Evolutionary conservation across 306 rosid genomes (phyloP), one percentile per base, ranked within the genome.

Genomic region (Cicer yamashitae): DNA sequence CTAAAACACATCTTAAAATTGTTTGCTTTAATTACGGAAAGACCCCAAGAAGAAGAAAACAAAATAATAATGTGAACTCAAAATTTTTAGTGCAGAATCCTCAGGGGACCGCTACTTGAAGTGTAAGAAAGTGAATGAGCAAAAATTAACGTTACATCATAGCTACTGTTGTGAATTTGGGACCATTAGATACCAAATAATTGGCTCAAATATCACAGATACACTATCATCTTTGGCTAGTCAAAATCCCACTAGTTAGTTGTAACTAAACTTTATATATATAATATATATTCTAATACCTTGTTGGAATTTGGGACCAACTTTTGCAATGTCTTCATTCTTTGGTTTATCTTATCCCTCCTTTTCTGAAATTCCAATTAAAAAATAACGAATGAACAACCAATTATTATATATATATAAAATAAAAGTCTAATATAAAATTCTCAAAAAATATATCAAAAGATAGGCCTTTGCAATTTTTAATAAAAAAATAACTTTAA

Each of bases 231-330:
- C 20, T 34, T 75, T 77, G 62, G 8, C 14, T 63, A 7, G 78
- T 20, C 37, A 56, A 79, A 82, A 77, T 13, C 52, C 63, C 41
- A 65, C 77, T 75, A 73, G 39, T 75, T 73, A 70, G 51, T 67
- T 74, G 79, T 50, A 73, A 79, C 72, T 58, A 17, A 45, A 66
- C 10, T 12, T 65, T 25, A 75, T 75, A 71, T 89, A 40, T 87
- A 25, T 25, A 25, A 25, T 25, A 25, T 25, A 25, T 25, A 25
- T 25, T 25, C 34, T 25, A 25, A 25, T 25, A 94, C 99, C 97
- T 94, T 92, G 82, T 90, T 90, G 84, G 99, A 92, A 89, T 87
- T 94, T 79, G 99, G 97, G 87, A 94, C 99, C 90, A 94, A 84
- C 89, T 92, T 92, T 82, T 92, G 99, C 82, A 94, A 75, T 47